Evolutionary conservation across 257 asterid species (phyloP).

Genomic region (Henckelia pumila): DNA sequence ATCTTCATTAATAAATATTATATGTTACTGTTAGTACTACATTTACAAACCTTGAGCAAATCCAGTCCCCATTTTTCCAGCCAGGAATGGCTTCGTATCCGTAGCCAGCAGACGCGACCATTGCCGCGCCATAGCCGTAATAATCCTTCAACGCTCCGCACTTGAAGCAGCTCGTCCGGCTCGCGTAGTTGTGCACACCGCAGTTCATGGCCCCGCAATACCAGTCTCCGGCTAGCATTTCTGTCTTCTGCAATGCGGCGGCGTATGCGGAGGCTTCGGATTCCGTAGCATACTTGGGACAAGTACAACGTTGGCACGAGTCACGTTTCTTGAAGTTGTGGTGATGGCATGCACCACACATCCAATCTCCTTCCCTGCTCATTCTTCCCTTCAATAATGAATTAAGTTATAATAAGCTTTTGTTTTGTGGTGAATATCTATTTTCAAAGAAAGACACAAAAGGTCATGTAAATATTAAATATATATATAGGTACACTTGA

Average conservation of each 20-base stretch:
- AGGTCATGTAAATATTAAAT: not conserved
- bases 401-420: no score
- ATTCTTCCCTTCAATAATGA: no score
- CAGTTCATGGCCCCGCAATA: conserved; percentile 61
- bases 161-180: conserved; percentile 65
- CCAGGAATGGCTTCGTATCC: conserved; percentile 65
- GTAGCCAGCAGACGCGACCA: conserved; percentile 44
- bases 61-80: conserved; percentile 92
- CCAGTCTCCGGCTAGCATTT: conserved; percentile 83
- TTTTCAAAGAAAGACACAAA: not conserved
- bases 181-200: conserved; percentile 84
- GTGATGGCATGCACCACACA: conserved; percentile 85
- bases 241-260: conserved; percentile 30
- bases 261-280: conserved; percentile 50
- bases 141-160: conserved; percentile 57
- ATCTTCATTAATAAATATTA: no score
- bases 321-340: conserved; percentile 70
- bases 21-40: not conserved
- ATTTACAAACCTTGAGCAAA: conserved; percentile 55
- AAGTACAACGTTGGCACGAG: conserved; percentile 66
- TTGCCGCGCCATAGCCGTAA: conserved; percentile 44
- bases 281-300: conserved; percentile 60
- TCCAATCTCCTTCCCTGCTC: conserved; percentile 84
- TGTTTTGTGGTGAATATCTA: no score
- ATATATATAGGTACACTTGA: no score